Base-by-base conservation (phyloP, 2,329 filamentous ascomycete genomes). In the Lecanicillium sp. region DNA sequence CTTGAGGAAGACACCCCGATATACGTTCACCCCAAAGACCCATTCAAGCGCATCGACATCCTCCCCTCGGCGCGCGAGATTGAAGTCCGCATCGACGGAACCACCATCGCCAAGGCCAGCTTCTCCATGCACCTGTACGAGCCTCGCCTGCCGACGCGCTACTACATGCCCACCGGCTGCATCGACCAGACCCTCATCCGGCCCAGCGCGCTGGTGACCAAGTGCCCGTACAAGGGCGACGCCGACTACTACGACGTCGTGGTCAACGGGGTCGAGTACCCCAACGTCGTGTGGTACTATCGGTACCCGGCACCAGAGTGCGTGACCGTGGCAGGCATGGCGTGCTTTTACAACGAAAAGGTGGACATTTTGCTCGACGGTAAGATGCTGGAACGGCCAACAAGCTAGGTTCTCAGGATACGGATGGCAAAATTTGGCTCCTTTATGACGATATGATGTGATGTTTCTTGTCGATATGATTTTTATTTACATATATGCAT, bases 321-420 rank as follows among this genome's bases (percentile, higher is more conserved):
- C 40, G 68, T 65, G 3, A 57, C 55, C 3, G 62, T 84, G 43
- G 71, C 71, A 2, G 77, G 77, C 2, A 52, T 66, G 33, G 33
- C 80, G 37, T 82, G 77, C 49, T 84, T 83, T 43, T 83, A 82
- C 46, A 81, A 83, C 45, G 80, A 84, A 53, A 79, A 77, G 56
- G 75, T 84, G 2, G 74, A 81, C 43, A 67, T 83, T n/a, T 60
- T 65, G 40, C 46, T 81, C 5, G 74, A 77, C 44, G 77, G 77
- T 1, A 51, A 57, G 39, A 43, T 54, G 25, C 28, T 60, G 38
- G 46, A 54, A 29, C 46, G 48, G n/a, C 60, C 60, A 9, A 50
- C 52, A 43, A 50, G 49, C 12, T 25, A 25, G 11, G 11, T 25
- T 25, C n/a, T n/a, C n/a, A n/a, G n/a, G n/a, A n/a, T n/a, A n/a